These are phyloP conservation scores for Blepharisma undulans DNA, from an alignment of 169 alveolate species.

Conservation along the genomic window DNA sequence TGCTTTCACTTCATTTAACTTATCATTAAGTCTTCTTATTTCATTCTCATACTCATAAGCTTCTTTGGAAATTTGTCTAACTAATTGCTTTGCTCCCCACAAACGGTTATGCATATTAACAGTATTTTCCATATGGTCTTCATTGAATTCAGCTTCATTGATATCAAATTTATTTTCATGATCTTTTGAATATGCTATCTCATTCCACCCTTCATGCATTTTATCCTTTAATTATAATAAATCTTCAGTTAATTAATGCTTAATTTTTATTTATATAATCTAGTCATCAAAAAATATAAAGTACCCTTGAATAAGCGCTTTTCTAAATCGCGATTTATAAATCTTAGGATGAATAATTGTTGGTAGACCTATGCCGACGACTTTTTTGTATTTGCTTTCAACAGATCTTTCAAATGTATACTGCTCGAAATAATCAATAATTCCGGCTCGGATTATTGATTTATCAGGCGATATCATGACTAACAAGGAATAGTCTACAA, in stretches of 20 bases:
- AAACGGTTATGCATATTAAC: not conserved
- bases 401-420: constrained; percentile 71
- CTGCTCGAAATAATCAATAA: constrained; percentile 72
- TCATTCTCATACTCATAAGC: not conserved
- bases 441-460: constrained; percentile 59
- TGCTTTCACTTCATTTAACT: not conserved
- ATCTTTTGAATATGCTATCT: not conserved
- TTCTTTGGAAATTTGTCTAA: not conserved
- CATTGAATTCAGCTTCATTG: not conserved
- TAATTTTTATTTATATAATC: not conserved
- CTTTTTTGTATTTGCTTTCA: constrained; percentile 57
- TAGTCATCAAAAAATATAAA: constrained; percentile 46
- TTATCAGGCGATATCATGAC: constrained; percentile 49
- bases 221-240: too few species aligned
- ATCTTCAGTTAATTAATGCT: not conserved
- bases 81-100: not conserved
- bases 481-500: constrained; percentile 71
- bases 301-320: constrained; percentile 51
- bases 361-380: constrained; percentile 59
- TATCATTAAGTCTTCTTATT: not conserved
- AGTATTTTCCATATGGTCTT: not conserved
- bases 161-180: not conserved
- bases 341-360: constrained; percentile 67
- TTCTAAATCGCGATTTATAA: constrained; percentile 64
- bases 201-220: not conserved